Base-by-base conservation (phyloP, 305 asterid species). In the Fraxinus baroniana region DNA sequence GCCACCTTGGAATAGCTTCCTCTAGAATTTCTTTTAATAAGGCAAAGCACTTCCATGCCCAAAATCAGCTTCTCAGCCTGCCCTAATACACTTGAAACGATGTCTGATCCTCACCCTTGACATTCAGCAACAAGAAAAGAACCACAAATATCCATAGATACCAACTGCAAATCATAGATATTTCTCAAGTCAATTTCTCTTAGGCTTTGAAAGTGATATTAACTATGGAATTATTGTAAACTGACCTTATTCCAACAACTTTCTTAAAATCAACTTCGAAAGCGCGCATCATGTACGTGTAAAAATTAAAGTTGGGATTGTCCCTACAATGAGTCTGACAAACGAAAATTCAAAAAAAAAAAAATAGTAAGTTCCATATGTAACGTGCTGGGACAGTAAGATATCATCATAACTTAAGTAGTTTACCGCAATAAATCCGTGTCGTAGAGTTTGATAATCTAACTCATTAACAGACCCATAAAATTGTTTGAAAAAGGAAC, bases 221-320 rank as follows among this genome's bases (percentile, higher is more conserved):
- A 44, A 9, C 17, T 10, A 44, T 12, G 5, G n/a, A 44, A 44
- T 12, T 44, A 44, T 12, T 49, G 60, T 4, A 13, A 28, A 41
- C 76, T 86, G 74, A 91, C 96, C 94, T 92, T 77, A 93, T 92
- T 72, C 97, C 94, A 17, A 93, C 96, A 35, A 93, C 94, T 90
- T 86, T 90, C 85, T 87, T 92, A 81, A 90, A 90, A 84, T 93
- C 97, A 1, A 84, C 88, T 84, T 93, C 93, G 18, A 91, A 78
- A 13, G 93, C 94, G 28, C 94, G 93, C 8, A 70, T 87, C 91
- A 92, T 90, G 89, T 90, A 93, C 85, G 87, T 93, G 90, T 91
- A 87, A 80, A 93, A 93, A 76, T 91, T 86, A 78, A 90, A 93
- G 83, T 88, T 91, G 3, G 92, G 93, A 70, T 90, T 90, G 37